Percentiles rank a stretch among this genome's conserved stretches.
Conservation (phyloP, 2,329 filamentous ascomycete genomes). For the Scytalidium lignicola region DNA sequence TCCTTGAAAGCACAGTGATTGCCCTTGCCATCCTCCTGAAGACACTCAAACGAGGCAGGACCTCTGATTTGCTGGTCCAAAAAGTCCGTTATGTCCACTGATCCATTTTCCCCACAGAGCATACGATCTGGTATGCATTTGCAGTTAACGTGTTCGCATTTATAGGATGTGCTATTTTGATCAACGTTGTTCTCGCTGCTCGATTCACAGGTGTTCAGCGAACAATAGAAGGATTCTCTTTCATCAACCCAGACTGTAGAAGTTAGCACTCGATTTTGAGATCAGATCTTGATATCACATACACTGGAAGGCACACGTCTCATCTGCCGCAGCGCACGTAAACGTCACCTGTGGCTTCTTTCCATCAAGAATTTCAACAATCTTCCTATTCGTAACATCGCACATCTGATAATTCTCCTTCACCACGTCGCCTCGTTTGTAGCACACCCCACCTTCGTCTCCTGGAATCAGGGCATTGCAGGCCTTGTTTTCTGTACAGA, state of each 20-base stretch:
- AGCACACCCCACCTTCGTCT: constrained; percentile 79
- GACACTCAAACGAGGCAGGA: constrained; percentile 77
- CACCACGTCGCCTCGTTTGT: constrained; percentile 82
- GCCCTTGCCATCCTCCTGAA: constrained; percentile 55
- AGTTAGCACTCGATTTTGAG: constrained; percentile 13
- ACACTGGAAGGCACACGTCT: constrained; percentile 94
- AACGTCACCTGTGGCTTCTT: constrained; percentile 93
- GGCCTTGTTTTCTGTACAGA: constrained; percentile 77
- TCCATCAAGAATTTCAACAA: constrained; percentile 77
- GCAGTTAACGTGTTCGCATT: constrained; percentile 80
- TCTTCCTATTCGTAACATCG: constrained; percentile 94
- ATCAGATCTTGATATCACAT: constrained; percentile 29
- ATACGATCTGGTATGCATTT: constrained; percentile 86
- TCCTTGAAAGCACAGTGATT: constrained; percentile 81
- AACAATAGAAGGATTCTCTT: constrained; percentile 93
- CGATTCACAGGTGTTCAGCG: constrained; percentile 75
- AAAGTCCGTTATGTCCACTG: constrained; percentile 89
- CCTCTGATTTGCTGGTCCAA: constrained; percentile 77
- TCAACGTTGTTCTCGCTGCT: constrained; percentile 61
- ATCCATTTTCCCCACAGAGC: constrained; percentile 87
- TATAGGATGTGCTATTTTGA: constrained; percentile 78
- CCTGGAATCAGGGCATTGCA: constrained; percentile 87
- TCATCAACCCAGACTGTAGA: constrained; percentile 84
- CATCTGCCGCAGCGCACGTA: constrained; percentile 70
- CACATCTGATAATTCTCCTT: constrained; percentile 98